Base-by-base conservation (phyloP, 176 grass and related monocot genomes). In the Musa itinerans region DNA sequence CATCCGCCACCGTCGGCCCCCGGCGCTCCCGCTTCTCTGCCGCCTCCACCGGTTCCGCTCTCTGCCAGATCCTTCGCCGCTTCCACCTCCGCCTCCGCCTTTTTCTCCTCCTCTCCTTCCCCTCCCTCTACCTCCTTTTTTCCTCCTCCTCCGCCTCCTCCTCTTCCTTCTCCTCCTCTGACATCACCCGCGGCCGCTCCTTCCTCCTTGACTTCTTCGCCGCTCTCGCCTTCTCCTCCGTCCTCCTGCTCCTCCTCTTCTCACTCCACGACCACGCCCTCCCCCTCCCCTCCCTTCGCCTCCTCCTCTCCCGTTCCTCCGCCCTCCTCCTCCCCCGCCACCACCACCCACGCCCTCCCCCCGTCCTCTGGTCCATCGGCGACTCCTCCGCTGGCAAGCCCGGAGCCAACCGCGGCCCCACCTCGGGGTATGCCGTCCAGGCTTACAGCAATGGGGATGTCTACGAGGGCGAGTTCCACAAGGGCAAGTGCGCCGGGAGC, bases 301-400 rank as follows among this genome's bases (percentile, higher is more conserved):
- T 86, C 19, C 85, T 88, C 8, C 80, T 85, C 17, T 78, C 88
- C 21, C 83, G 86, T 22, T 85, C 88, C 54, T 68, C 83, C 26
- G 73, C 86, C 17, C 78, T 84, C 9, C 72, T 83, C 2, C 79
- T 74, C 23, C 74, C 72, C 51, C 70, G 76, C 12, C 86, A 86
- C 21, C 78, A 72, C 17, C 81, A 83, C 53, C 4, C 3, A 43
- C 52, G 54, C 75, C 83, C 83, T 63, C 67, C 89, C 51, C 85
- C 85, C 63, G 91, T 96, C 78, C 87, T 96, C 69, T 96, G 92
- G 92, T 96, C 89, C 65, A 96, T 96, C 69, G 92, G 92, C 61
- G 92, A 88, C 23, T 56, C 77, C 53, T 53, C 61, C 51, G 25
- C 7, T 24, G 1, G 54, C 55, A 53, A 80, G 56, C 34, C 72